Evolutionary conservation across 2,329 filamentous ascomycete species (phyloP), one percentile per base, ranked within the genome.

Genomic region (Lasiodiplodia sp.): DNA sequence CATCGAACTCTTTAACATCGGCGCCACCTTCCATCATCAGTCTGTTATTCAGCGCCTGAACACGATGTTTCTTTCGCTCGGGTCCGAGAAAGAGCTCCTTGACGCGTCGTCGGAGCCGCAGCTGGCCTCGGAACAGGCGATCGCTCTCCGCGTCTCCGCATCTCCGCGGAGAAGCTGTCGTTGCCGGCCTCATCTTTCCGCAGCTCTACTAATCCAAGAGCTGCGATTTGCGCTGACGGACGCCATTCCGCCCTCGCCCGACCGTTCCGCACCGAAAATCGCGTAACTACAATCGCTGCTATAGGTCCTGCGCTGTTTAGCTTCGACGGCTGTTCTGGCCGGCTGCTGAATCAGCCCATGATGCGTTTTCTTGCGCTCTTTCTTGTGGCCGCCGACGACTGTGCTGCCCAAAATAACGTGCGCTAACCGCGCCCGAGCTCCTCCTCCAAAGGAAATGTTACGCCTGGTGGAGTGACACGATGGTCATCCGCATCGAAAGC

Each of bases 251-350:
- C 14, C 25, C n/a, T 34, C 47, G 34, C 62, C 2, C 10, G 14
- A 12, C 62, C 62, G 62, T 40, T 65, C 62, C 49, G 47, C 47
- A 53, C 62, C 62, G 28, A 44, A 28, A 34, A 67, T 67, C 47
- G 66, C 34, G 55, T 67, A 67, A 67, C 55, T 67, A 23, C 44
- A 67, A 67, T 16, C 23, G 44, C 56, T 44, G n/a, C 56, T 49
- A 62, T 67, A 67, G 66, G 66, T 21, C 28, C 25, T 23, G 28
- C 25, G 14, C 28, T 18, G n/a, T 14, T 14, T 25, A 31, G 62
- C n/a, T 37, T 18, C 31, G 16, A 40, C 58, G 40, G 40, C 58
- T 47, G 58, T 2, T 25, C 40, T 62, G 25, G 5, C 25, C 5
- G 12, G 40, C 8, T 4, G 57, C 58, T 49, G 58, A 51, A 44